Evolutionary conservation across 306 rosid species (phyloP), one percentile per base, ranked within the genome.

Genomic region (Citrullus colocynthis): DNA sequence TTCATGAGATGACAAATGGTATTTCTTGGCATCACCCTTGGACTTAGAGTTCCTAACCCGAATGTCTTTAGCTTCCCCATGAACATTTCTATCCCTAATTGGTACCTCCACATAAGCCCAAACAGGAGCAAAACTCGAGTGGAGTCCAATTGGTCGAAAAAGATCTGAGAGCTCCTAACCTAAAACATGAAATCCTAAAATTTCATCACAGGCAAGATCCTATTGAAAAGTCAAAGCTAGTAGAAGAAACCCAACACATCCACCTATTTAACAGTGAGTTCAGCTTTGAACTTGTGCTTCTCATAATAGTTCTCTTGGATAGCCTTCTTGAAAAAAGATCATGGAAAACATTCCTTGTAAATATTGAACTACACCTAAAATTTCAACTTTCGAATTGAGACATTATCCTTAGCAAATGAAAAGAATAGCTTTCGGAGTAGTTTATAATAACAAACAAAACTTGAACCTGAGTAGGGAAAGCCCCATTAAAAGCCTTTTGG

Each of bases 391-490:
- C 62, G 78, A 81, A 80, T 70, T 48, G 76, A 21, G 78, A 70
- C 62, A 64, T 79, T 71, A 51, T 77, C 77, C 44, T 41, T 71
- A 61, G n/a, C 45, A 65, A 17, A 66, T 42, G 64, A 48, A 48
- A 74, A 84, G 21, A 78, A 59, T 13, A 14, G 42, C 48, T 37
- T 66, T 3, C 45, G 60, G 61, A 83, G 52, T 20, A 37, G 58
- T 42, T 52, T 44, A 12, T 58, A n/a, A 55, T 44, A 74, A 49
- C 62, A 34, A 66, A 79, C 44, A 60, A 71, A 56, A 77, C 79
- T 76, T 74, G 73, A 67, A 95, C 97, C 98, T 95, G 97, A 86
- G 88, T 88, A 83, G 98, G 98, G 85, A 95, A 95, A 54, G 90
- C 85, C 54, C 98, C 97, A 77, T 87, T 83, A 17, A 95, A 95